Evolutionary conservation across 2,329 filamentous ascomycete species (phyloP), one percentile per base, ranked within the genome.

Genomic region (Laburnicola sp.): DNA sequence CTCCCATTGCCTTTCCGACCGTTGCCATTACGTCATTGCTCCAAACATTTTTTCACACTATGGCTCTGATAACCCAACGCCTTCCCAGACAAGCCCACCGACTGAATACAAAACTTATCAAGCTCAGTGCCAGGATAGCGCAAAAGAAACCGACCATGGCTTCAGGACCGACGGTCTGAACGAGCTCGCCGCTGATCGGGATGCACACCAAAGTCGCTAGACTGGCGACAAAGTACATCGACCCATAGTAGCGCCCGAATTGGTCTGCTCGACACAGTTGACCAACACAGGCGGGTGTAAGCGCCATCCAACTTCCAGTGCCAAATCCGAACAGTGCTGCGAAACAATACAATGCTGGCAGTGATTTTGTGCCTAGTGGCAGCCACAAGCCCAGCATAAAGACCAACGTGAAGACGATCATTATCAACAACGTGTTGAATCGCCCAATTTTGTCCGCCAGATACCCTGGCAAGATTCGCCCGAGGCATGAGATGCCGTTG

Each of bases 211-310:
- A 53, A 4, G 68, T 68, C 4, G 70, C 66, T n/a, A 73, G 51
- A 49, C 64, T 67, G 3, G 68, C 69, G 6, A 73, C 58, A 50
- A 71, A 71, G 45, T 72, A 73, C 61, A 72, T 64, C 1, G 81
- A 80, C 0, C 82, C 81, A 59, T 83, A 76, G 8, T 81, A 74
- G 16, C 77, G 74, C 7, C 78, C 78, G 58, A 77, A 78, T 34
- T 80, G 75, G 34, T 78, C 63, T 6, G 72, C 74, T 28, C 74
- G 64, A 51, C 77, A 80, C 5, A 80, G 66, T 56, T 80, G 76
- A 2, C 75, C 76, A 3, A 80, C 66, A 45, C 77, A 80, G 21
- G 76, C 75, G 6, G 77, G 76, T 0, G 71, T 74, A 10, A 79
- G 56, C 2, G 70, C 66, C 57, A 79, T 76, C 58, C 77, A 73